These are phyloP conservation scores for Ceratocystis diversiconidia DNA, from an alignment of 2,329 filamentous ascomycete genomes.

Conservation along the genomic window DNA sequence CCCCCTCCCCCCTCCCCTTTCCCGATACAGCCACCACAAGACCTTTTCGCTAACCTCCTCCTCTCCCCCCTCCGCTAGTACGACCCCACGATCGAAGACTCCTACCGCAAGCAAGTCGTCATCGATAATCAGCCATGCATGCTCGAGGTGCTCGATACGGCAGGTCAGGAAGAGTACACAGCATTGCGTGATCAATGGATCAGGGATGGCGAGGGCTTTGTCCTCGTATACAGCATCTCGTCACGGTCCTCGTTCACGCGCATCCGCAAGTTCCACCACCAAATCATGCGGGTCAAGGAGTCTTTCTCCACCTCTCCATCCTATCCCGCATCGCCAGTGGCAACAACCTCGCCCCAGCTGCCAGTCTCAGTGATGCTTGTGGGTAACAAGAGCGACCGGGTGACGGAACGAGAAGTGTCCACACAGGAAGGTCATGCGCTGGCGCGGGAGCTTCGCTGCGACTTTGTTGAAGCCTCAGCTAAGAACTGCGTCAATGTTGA, in stretches of 20 bases:
- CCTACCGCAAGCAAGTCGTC: constrained; percentile 76
- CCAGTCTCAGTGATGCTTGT: constrained; percentile 94
- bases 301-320: constrained; percentile 63
- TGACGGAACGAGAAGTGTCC: constrained; percentile 89
- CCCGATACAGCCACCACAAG: constrained; percentile 6
- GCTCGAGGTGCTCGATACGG: constrained; percentile 93
- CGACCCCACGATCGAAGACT: constrained; percentile 78
- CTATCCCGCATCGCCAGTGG: constrained; percentile 60
- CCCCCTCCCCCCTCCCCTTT: constrained; percentile 6
- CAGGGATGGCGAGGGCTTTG: constrained; percentile 90
- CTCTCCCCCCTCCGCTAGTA: constrained; percentile 37
- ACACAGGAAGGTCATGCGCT: constrained; percentile 90
- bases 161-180: constrained; percentile 96
- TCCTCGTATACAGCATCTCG: constrained; percentile 96
- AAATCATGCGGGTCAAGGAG: constrained; percentile 95
- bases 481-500: constrained; percentile 98
- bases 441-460: constrained; percentile 82
- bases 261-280: constrained; percentile 90
- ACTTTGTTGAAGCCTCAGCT: constrained; percentile 91
- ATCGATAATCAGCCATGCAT: constrained; percentile 94
- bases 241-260: constrained; percentile 88
- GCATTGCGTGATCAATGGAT: constrained; percentile 97
- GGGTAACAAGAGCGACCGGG: constrained; percentile 94
- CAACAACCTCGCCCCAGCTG: constrained; percentile 43
- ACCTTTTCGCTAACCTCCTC: no score